Conservation (phyloP, 164 flowering plant species). For the Stephania cephalantha region DNA sequence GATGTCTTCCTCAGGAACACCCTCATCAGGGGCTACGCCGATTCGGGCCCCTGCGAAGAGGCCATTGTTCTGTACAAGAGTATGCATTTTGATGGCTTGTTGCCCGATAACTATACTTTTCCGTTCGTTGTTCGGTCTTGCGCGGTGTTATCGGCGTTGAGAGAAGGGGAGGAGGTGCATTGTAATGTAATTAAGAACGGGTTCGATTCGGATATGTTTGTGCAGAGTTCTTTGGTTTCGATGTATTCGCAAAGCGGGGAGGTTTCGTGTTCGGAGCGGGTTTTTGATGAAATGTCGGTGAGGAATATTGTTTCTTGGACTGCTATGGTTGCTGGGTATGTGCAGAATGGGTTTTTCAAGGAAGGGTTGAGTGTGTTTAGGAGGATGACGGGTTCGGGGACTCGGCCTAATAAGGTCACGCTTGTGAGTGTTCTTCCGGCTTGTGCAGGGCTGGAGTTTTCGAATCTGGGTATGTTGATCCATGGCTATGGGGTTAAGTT, state of each 20-base stretch:
- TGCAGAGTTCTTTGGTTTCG: constrained; percentile 26
- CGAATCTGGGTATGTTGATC: constrained; percentile 25
- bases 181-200: constrained; percentile 26
- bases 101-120: constrained; percentile 30
- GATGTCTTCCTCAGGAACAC: constrained; percentile 35
- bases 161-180: constrained; percentile 26
- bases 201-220: constrained; percentile 24
- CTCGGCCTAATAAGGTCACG: constrained; percentile 26
- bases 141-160: constrained; percentile 23
- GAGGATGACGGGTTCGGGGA: constrained; percentile 24
- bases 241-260: constrained; percentile 31
- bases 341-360: constrained; percentile 22
- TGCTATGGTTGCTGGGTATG: constrained; percentile 31
- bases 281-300: constrained; percentile 23
- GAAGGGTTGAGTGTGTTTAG: constrained; percentile 23
- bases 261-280: constrained; percentile 18
- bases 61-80: constrained; percentile 21
- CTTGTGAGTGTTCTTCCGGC: constrained; percentile 34
- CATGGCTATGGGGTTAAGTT: constrained; percentile 31
- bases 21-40: constrained; percentile 29
- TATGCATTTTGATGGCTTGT: constrained; percentile 27
- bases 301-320: constrained; percentile 33
- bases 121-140: constrained; percentile 31
- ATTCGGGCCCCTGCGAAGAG: constrained; percentile 25
- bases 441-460: constrained; percentile 18